These are phyloP conservation scores for Boletus rubroflammeus DNA, from an alignment of 768 basidiomycete genomes.

Conservation along the genomic window DNA sequence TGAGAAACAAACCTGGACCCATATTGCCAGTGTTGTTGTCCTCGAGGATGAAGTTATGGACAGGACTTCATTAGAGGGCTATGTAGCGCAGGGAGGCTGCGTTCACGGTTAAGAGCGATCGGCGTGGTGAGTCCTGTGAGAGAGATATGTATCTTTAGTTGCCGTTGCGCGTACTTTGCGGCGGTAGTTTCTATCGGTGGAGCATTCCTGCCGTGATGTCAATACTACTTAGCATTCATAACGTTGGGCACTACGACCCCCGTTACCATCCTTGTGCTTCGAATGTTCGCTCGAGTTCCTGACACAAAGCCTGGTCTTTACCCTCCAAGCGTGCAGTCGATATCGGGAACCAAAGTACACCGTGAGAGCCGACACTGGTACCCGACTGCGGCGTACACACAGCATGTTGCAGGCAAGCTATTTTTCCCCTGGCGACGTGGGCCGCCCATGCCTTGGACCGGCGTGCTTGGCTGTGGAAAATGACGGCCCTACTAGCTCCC, in stretches of 20 bases:
- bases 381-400: neutral
- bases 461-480: neutral
- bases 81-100: neutral
- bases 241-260: neutral
- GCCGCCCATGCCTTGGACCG: neutral
- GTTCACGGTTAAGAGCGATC: neutral
- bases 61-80: neutral
- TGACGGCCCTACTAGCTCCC: neutral
- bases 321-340: neutral
- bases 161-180: neutral
- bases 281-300: neutral
- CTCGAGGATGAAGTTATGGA: neutral
- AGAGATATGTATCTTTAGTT: slow-evolving; percentile 1
- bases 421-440: neutral
- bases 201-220: neutral
- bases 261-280: neutral
- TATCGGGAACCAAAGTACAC: neutral
- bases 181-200: neutral
- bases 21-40: slow-evolving; percentile 10
- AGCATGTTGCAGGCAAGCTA: neutral
- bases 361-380: neutral
- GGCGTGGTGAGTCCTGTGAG: neutral
- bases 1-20: slow-evolving; percentile 44
- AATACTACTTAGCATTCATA: neutral
- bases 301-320: neutral